Conservation (phyloP, 805 yeast genomes). For the Yamadazyma kitorensis region DNA sequence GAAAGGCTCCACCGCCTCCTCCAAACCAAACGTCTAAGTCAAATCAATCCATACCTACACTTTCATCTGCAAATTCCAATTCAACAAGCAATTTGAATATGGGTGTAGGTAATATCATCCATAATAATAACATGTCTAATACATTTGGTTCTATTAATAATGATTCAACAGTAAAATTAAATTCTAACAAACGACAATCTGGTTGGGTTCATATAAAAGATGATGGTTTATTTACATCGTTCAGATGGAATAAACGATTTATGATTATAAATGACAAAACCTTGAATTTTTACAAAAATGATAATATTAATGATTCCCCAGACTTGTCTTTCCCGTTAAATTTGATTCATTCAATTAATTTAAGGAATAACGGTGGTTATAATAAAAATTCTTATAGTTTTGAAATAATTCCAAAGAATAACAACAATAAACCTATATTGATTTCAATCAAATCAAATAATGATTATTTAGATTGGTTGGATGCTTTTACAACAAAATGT, state of each 20-base stretch:
- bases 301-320: constrained; percentile 16
- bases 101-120: no score
- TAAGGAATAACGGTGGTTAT: constrained; percentile 54
- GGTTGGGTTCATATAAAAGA: constrained; percentile 95
- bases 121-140: no score
- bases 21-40: neutral
- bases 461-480: constrained; percentile 88
- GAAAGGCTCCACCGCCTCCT: constrained; percentile 47
- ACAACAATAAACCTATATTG: constrained; percentile 59
- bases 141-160: constrained; percentile 17
- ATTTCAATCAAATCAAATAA: constrained; percentile 74
- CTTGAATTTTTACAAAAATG: constrained; percentile 66
- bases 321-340: constrained; percentile 40
- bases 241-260: constrained; percentile 90
- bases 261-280: constrained; percentile 74
- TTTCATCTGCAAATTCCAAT: constrained; percentile 1
- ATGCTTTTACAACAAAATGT: constrained; percentile 76
- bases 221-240: constrained; percentile 77
- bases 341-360: constrained; percentile 42
- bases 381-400: constrained; percentile 55
- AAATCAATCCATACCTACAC: neutral
- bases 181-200: constrained; percentile 36
- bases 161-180: constrained; percentile 10
- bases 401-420: constrained; percentile 62
- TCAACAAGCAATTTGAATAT: constrained; percentile 3